Conservation (phyloP, 352 stramenopile genomes). For the Phytophthora colocasiae region DNA sequence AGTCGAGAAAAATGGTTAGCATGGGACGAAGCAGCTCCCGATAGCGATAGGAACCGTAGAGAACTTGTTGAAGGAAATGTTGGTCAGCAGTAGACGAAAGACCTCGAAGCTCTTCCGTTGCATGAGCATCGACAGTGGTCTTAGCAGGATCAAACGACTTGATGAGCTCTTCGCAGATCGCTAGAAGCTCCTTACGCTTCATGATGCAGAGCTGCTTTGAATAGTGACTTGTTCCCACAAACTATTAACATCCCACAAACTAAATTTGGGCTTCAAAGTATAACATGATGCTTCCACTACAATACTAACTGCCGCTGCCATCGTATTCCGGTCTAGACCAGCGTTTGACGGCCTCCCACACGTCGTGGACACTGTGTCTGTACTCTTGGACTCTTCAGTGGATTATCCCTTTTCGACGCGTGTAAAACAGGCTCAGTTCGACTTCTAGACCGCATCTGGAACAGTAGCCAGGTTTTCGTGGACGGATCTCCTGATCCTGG, state of each 20-base stretch:
- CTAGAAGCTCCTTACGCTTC: slow-evolving; percentile 83
- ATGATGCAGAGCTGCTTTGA: slow-evolving; percentile 35
- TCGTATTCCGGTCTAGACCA: background rate
- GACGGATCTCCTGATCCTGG: background rate
- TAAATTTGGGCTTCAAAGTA: no score
- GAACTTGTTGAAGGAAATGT: slow-evolving; percentile 86
- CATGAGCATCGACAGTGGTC: slow-evolving; percentile 80
- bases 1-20: slow-evolving; percentile 85
- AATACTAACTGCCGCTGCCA: no score
- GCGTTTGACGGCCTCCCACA: background rate
- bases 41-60: slow-evolving; percentile 92
- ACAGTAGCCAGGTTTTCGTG: background rate
- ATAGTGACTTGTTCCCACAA: background rate
- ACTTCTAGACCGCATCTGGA: slow-evolving; percentile 16
- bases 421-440: slow-evolving; percentile 6
- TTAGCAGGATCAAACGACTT: slow-evolving; percentile 81
- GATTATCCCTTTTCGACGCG: background rate
- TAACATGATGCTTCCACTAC: no score
- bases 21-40: slow-evolving; percentile 82
- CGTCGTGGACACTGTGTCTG: background rate
- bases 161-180: slow-evolving; percentile 72
- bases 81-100: slow-evolving; percentile 48
- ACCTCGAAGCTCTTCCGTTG: slow-evolving; percentile 64
- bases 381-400: background rate
- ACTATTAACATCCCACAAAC: no score